A percentile compares a stretch with the other conserved stretches of the same genome.
These are phyloP conservation scores for Teratosphaeria pseudoeucalypti DNA, from an alignment of 2,329 filamentous ascomycete genomes.

Conservation along the genomic window DNA sequence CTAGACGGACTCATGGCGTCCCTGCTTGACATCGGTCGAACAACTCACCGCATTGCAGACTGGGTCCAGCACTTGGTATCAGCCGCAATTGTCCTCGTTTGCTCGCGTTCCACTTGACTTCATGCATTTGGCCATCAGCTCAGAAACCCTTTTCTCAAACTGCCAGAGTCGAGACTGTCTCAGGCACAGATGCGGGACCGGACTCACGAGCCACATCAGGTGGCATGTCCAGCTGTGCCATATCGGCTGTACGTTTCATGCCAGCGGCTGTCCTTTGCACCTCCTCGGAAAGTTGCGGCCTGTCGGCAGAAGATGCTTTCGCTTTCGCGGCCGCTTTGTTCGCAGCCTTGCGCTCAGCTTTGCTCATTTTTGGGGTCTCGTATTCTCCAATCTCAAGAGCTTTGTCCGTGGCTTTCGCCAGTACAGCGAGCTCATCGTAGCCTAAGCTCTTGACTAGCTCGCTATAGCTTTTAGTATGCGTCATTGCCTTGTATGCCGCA, in stretches of 20 bases:
- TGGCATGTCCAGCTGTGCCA: slow-evolving; percentile 19
- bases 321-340: slow-evolving; percentile 20
- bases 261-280: slow-evolving; percentile 11
- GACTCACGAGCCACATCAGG: slow-evolving; percentile 15
- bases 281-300: not conserved
- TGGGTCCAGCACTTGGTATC: slow-evolving; percentile 2
- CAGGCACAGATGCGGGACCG: slow-evolving; percentile 17
- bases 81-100: not conserved
- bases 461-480: slow-evolving; percentile 58
- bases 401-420: slow-evolving; percentile 56
- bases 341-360: slow-evolving; percentile 36
- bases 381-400: slow-evolving; percentile 44
- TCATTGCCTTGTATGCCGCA: slow-evolving; percentile 51
- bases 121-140: not conserved
- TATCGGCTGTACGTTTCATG: slow-evolving; percentile 18
- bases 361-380: slow-evolving; percentile 39
- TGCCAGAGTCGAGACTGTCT: slow-evolving; percentile 17
- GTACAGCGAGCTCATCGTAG: slow-evolving; percentile 48
- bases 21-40: not conserved
- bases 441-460: slow-evolving; percentile 57
- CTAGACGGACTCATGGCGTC: not conserved
- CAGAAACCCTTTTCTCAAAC: slow-evolving; percentile 5
- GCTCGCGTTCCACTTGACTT: not conserved
- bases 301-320: slow-evolving; percentile 12
- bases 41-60: not conserved